Base-by-base conservation (phyloP, 2,329 filamentous ascomycete genomes). In the Colletotrichum somersetense region DNA sequence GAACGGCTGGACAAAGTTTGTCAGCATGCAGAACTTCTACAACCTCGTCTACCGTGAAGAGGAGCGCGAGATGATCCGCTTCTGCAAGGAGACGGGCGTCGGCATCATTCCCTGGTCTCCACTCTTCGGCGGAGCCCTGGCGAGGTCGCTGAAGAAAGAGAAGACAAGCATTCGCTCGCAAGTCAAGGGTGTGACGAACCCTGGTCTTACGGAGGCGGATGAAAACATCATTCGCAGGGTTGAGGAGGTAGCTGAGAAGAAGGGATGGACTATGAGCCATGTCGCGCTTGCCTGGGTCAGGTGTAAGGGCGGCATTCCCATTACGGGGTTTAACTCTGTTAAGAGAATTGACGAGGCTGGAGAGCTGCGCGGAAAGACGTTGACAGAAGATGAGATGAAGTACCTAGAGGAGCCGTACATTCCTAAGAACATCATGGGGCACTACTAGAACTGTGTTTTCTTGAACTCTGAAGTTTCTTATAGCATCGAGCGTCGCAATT, bases 41-140 rank as follows among this genome's bases (percentile, higher is more conserved):
- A 89, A 86, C 73, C 77, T 88, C 2, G 73, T 86, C 1, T 89
- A 89, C 74, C 83, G 90, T 0, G 89, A 92, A 75, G 90, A 91
- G 71, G 89, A 84, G 73, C 75, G 81, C n/a, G 82, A 84, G 72
- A 84, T 83, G 82, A 82, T 76, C 48, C 77, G 79, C 1, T 85
- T 80, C 71, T 85, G 84, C 62, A 80, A 82, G 6, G 79, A 79
- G 38, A 84, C 81, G 2, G 81, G 81, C 5, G 81, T 83, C 42
- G 81, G 81, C 2, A 59, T 82, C n/a, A 66, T 75, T n/a, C 74
- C 71, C 23, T 74, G 64, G 66, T 74, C 73, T 0, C 73, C 73
- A 5, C 59, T 73, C 18, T 59, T 38, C 7, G 71, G 66, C 20
- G 71, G 71, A 6, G 67, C 61, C 5, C 53, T 74, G 42, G 61